Conservation (phyloP, 768 basidiomycete species). For the Rhodotorula toruloides region DNA sequence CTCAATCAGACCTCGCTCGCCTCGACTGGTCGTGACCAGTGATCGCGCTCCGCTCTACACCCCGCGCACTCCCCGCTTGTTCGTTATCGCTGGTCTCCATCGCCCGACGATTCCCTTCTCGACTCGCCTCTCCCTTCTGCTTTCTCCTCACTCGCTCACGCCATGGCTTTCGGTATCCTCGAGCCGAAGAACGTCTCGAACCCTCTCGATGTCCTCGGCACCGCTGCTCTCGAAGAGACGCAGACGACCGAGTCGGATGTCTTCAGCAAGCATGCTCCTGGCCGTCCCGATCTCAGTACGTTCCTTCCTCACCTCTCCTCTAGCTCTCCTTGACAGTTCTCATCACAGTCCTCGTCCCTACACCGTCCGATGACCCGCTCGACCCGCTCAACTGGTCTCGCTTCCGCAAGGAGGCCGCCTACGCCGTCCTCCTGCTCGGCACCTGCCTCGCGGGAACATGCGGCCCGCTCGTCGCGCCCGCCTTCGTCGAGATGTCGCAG, state of each 20-base stretch:
- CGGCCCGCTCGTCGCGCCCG: not conserved
- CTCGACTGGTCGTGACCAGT: too few species aligned
- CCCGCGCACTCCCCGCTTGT: too few species aligned
- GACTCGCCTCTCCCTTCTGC: not conserved
- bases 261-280: constrained; percentile 4
- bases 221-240: constrained; percentile 2
- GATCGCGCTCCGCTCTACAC: too few species aligned
- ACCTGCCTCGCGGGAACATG: not conserved
- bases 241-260: not conserved
- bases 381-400: constrained; percentile 9
- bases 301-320: not conserved
- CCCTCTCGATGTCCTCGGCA: not conserved
- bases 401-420: not conserved
- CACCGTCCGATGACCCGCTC: not conserved
- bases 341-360: not conserved
- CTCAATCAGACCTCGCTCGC: too few species aligned
- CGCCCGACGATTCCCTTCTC: not conserved
- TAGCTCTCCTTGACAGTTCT: not conserved
- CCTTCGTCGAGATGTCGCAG: not conserved
- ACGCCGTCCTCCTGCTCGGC: not conserved
- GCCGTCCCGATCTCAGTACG: constrained; percentile 6
- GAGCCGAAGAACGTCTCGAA: not conserved
- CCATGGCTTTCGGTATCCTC: not conserved
- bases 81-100: too few species aligned
- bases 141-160: not conserved